Evolutionary conservation across 2,329 filamentous ascomycete genomes (phyloP).

Genomic region (Rhinocladiella mackenziei): DNA sequence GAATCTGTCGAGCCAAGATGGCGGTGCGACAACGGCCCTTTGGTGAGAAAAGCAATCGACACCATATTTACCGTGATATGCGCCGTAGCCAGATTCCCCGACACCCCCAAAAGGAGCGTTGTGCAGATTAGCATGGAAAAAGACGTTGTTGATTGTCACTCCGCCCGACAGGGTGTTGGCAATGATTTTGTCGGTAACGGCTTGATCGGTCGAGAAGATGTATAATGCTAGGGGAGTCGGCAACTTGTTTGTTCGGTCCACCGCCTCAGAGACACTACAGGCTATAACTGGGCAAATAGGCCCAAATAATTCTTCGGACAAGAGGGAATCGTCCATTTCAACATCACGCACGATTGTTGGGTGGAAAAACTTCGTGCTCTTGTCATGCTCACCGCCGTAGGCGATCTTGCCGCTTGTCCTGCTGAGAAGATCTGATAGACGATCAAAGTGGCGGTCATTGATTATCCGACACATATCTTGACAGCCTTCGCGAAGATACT

Average conservation of each 20-base stretch:
- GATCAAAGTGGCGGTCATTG: constrained; percentile 43
- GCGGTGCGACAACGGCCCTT: constrained; percentile 29
- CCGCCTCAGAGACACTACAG: constrained; percentile 29
- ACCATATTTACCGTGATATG: constrained; percentile 49
- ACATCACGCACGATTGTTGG: constrained; percentile 42
- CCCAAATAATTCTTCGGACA: constrained; percentile 47
- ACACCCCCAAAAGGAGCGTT: constrained; percentile 50
- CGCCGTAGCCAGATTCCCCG: constrained; percentile 48
- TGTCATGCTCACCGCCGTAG: constrained; percentile 36
- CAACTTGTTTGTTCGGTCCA: constrained; percentile 25
- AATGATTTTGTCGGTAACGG: constrained; percentile 8
- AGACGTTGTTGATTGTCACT: constrained; percentile 50
- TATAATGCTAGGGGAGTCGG: not conserved
- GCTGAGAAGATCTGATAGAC: constrained; percentile 38
- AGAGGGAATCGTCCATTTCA: constrained; percentile 35
- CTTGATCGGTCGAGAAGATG: too few species aligned
- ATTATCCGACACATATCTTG: constrained; percentile 38
- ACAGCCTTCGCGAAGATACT: constrained; percentile 31
- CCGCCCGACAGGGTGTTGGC: constrained; percentile 46
- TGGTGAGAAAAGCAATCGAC: constrained; percentile 41
- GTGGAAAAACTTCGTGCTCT: constrained; percentile 33
- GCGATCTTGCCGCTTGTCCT: constrained; percentile 38
- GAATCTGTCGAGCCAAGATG: constrained; percentile 27
- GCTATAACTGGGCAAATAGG: constrained; percentile 43
- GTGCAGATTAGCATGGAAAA: constrained; percentile 43